Conservation (phyloP, 306 rosid species). For the Prunus mume region DNA sequence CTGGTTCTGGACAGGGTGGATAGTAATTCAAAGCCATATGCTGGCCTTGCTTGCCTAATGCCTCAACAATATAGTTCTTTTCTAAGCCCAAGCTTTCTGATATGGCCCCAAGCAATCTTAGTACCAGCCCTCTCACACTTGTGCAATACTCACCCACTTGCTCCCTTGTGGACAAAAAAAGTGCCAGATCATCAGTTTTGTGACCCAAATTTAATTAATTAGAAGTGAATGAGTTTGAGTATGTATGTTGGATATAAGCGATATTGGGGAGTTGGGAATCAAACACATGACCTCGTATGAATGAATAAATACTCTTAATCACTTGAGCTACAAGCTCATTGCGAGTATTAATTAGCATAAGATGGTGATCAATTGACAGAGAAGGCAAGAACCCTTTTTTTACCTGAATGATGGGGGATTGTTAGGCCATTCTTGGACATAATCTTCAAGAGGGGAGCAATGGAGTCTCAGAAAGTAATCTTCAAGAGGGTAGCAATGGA, state of each 20-base stretch:
- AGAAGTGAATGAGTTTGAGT: background rate
- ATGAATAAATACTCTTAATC: too few species aligned
- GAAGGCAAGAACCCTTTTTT: background rate
- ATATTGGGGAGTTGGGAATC: too few species aligned
- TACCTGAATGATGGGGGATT: conserved; percentile 49
- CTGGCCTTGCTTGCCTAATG: conserved; percentile 46
- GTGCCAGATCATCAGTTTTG: background rate
- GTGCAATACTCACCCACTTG: conserved; percentile 37
- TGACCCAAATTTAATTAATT: background rate
- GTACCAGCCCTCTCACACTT: conserved; percentile 34
- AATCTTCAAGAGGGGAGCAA: conserved; percentile 43
- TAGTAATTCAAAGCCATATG: conserved; percentile 61
- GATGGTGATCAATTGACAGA: background rate
- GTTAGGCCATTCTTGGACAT: conserved; percentile 46
- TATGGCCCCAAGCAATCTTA: conserved; percentile 40
- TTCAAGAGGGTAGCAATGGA: conserved; percentile 47
- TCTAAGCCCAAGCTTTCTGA: conserved; percentile 49
- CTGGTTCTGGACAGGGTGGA: conserved; percentile 55
- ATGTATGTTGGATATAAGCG: too few species aligned
- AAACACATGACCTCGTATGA: too few species aligned
- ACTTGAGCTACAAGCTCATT: too few species aligned
- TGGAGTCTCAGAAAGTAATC: conserved; percentile 38
- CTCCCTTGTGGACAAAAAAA: conserved; percentile 19
- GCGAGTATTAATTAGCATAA: background rate
- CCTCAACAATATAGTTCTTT: conserved; percentile 19